Conservation (phyloP, 1,284 basidiomycete species). For the Puccinia triticina region DNA sequence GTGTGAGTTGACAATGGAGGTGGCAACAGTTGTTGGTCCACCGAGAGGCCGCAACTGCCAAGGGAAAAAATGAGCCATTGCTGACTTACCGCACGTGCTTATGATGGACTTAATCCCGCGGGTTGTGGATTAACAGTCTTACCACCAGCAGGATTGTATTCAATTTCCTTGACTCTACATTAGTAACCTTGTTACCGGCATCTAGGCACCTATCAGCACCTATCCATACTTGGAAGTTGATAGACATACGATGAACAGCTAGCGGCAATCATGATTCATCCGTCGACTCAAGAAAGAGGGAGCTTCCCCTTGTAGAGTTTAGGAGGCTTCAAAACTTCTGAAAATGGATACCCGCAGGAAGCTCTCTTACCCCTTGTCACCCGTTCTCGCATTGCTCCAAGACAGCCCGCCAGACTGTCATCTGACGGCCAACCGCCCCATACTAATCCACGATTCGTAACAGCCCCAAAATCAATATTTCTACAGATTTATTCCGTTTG, state of each 20-base stretch:
- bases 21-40: background rate
- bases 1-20: background rate
- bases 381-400: background rate
- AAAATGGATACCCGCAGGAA: background rate
- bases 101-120: background rate
- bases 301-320: conserved; percentile 15
- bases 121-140: conserved; percentile 1
- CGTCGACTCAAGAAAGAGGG: background rate
- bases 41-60: background rate
- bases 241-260: conserved; percentile 16
- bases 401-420: background rate
- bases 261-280: conserved; percentile 16
- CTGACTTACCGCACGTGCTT: background rate
- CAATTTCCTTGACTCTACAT: background rate
- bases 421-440: background rate
- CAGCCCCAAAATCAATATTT: background rate
- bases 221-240: background rate
- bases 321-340: conserved; percentile 2
- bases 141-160: background rate
- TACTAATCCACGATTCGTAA: background rate
- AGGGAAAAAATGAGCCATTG: background rate
- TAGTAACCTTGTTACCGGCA: conserved; percentile 9
- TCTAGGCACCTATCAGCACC: too few relatives aligned
- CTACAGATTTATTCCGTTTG: background rate
- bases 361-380: background rate